Percentiles rank a stretch among this genome's conserved stretches.
Evolutionary conservation across 345 rosid species (phyloP).

Genomic region (Odontarrhena argentea): DNA sequence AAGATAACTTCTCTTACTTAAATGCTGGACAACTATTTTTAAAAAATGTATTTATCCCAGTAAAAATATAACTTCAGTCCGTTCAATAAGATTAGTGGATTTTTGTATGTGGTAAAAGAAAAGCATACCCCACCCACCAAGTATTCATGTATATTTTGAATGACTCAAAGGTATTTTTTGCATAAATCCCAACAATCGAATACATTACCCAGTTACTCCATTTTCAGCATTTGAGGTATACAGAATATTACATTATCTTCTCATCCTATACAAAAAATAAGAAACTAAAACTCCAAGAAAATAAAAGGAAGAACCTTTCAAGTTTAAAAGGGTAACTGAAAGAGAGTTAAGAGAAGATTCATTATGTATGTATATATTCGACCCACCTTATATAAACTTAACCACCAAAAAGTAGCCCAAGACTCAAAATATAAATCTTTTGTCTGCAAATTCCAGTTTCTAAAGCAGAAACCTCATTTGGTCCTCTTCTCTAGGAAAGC

Average conservation of each 20-base stretch:
- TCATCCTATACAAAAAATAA: slow-evolving; percentile 19
- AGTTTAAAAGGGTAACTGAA: slow-evolving; percentile 33
- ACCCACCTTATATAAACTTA: slow-evolving; percentile 35
- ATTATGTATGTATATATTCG: slow-evolving; percentile 21
- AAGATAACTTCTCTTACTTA: no score
- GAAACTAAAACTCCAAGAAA: slow-evolving; percentile 9
- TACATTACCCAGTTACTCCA: slow-evolving; percentile 22
- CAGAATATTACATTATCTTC: slow-evolving; percentile 19
- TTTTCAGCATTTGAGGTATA: slow-evolving; percentile 21
- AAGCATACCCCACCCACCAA: no score
- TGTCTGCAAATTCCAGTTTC: slow-evolving; percentile 30
- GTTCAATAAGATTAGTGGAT: no score
- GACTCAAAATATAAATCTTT: slow-evolving; percentile 15
- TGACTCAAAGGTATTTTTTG: background rate
- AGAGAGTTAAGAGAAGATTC: slow-evolving; percentile 22
- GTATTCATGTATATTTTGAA: no score
- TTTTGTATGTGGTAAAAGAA: no score
- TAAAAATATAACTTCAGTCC: no score
- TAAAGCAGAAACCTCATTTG: slow-evolving; percentile 38
- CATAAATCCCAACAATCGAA: slow-evolving; percentile 4
- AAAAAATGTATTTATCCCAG: no score
- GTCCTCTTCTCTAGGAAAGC: slow-evolving; percentile 23
- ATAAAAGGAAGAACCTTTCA: slow-evolving; percentile 8
- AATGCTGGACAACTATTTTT: no score
- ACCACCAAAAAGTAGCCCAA: slow-evolving; percentile 33